Percentiles rank a stretch among this genome's conserved stretches.
Evolutionary conservation across 768 basidiomycete species (phyloP).

Genomic region (Agrocybe praecox): DNA sequence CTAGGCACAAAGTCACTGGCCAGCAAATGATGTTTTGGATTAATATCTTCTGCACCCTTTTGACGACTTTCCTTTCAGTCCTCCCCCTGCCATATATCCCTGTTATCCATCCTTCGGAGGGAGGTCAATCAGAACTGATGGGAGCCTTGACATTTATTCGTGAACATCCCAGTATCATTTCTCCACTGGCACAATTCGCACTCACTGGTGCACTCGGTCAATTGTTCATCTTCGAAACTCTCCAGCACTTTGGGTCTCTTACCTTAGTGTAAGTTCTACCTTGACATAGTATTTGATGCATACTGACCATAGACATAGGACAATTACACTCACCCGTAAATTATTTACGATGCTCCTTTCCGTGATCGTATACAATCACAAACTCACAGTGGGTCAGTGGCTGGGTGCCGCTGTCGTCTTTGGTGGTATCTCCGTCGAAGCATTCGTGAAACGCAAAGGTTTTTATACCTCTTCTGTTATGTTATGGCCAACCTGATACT

Average conservation of each 20-base stretch:
- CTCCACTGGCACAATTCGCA: conserved; percentile 82
- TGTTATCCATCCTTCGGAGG: conserved; percentile 71
- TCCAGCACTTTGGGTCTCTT: conserved; percentile 88
- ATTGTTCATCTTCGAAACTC: conserved; percentile 96
- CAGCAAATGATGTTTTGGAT: conserved; percentile 99
- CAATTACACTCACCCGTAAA: conserved; percentile 94
- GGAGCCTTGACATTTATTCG: conserved; percentile 74
- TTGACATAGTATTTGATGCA: conserved; percentile 1
- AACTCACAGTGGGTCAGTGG: conserved; percentile 87
- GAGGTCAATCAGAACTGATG: conserved; percentile 62
- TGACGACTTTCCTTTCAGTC: conserved; percentile 69
- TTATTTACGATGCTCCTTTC: conserved; percentile 98
- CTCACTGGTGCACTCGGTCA: conserved; percentile 93
- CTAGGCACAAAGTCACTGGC: conserved; percentile 69
- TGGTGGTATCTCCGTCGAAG: conserved; percentile 93
- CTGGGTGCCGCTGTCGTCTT: conserved; percentile 90
- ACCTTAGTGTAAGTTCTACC: conserved; percentile 69
- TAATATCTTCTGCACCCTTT: conserved; percentile 80
- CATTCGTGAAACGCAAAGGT: conserved; percentile 89
- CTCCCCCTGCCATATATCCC: conserved; percentile 83
- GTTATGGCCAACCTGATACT: conserved; percentile 6
- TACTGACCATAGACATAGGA: conserved; percentile 45
- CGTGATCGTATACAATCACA: conserved; percentile 90
- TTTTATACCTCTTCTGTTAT: conserved; percentile 19
- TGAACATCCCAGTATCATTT: conserved; percentile 72